Evolutionary conservation across 768 basidiomycete genomes (phyloP).

Genomic region (Melanogaster broomeanus): DNA sequence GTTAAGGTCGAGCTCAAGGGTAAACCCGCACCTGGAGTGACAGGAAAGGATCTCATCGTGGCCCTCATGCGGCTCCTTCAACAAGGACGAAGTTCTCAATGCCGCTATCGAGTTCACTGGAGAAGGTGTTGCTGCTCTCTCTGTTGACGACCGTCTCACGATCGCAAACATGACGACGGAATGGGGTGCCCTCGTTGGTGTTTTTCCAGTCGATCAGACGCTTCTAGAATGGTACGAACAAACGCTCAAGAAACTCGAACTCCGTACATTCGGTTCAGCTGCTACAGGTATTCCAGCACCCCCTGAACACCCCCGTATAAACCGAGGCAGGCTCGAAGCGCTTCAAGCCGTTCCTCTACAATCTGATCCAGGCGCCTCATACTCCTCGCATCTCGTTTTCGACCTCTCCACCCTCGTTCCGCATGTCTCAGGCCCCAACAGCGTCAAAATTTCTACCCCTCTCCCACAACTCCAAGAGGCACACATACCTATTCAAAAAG

Average conservation of each 20-base stretch:
- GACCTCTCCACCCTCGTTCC: slow-evolving; percentile 94
- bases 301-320: slow-evolving; percentile 86
- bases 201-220: slow-evolving; percentile 89
- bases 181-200: slow-evolving; percentile 96
- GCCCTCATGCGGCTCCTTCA: slow-evolving; percentile 95
- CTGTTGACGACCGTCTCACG: slow-evolving; percentile 91
- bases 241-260: slow-evolving; percentile 69
- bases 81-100: slow-evolving; percentile 95
- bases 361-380: slow-evolving; percentile 79
- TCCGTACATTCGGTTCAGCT: slow-evolving; percentile 66
- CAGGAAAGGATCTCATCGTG: slow-evolving; percentile 97
- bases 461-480: slow-evolving; percentile 77
- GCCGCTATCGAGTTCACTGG: slow-evolving; percentile 96
- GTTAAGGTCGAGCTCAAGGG: slow-evolving; percentile 92
- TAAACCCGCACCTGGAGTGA: slow-evolving; percentile 81
- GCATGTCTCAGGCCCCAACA: slow-evolving; percentile 96
- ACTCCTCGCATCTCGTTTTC: slow-evolving; percentile 86
- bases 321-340: slow-evolving; percentile 64
- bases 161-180: slow-evolving; percentile 99
- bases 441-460: slow-evolving; percentile 95
- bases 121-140: slow-evolving; percentile 74
- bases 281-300: slow-evolving; percentile 59
- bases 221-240: slow-evolving; percentile 86
- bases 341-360: slow-evolving; percentile 53
- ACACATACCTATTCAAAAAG: slow-evolving; percentile 88